phyloP scores from a whole-genome alignment of 257 asterid species.

The Solanum verrucosum region DNA sequence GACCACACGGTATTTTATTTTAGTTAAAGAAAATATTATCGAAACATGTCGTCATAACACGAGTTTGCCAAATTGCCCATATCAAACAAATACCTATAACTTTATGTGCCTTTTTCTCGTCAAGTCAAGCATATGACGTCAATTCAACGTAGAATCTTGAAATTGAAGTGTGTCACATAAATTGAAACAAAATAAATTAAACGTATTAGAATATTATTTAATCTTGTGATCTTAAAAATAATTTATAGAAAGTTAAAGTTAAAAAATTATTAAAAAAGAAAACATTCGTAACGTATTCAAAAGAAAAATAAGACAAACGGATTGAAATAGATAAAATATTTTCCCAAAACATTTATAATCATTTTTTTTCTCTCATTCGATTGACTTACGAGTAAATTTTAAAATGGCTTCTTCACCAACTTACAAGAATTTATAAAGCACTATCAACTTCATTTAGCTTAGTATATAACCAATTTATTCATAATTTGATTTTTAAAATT shows the following conservation, averaged over 20 bases:
- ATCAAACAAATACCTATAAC: not conserved
- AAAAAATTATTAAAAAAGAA: too few relatives aligned
- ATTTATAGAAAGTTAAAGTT: not conserved
- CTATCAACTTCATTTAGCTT: not conserved
- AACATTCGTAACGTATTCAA: accelerated
- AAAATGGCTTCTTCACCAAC: not conserved
- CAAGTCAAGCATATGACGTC: not conserved
- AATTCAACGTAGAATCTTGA: not conserved
- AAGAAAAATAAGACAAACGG: accelerated
- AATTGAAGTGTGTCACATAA: too few relatives aligned
- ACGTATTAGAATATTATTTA: accelerated
- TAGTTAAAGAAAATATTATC: not conserved
- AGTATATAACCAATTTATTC: not conserved
- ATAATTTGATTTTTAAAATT: not conserved
- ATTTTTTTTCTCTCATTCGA: not conserved
- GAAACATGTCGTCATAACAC: not conserved
- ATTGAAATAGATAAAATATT: not conserved
- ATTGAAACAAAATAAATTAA: not conserved
- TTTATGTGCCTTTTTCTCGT: not conserved
- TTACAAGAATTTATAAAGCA: not conserved
- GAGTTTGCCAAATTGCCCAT: not conserved
- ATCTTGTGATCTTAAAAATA: not conserved
- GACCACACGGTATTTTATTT: not conserved
- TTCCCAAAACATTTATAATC: not conserved
- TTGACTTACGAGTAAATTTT: not conserved